Evolutionary conservation across 768 basidiomycete species (phyloP).

Genomic region (Phaffia australis): DNA sequence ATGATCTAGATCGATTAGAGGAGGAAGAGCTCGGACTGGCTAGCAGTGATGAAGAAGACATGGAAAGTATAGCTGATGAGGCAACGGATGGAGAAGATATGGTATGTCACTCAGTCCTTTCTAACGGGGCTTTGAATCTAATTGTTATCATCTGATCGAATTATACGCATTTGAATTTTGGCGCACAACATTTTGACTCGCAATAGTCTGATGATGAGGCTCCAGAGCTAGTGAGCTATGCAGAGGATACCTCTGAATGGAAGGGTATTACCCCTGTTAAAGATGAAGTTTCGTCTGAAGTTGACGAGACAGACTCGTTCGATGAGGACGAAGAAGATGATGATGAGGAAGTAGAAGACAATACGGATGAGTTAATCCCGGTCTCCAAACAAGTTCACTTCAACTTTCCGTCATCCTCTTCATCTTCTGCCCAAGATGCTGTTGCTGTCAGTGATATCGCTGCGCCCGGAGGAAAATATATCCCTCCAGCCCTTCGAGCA

Average conservation of each 20-base stretch:
- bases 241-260: neutral
- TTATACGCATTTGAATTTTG: too few species aligned
- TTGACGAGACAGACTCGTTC: neutral
- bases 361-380: neutral
- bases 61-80: neutral
- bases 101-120: neutral
- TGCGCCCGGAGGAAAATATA: conserved; percentile 15
- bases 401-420: neutral
- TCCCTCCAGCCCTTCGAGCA: conserved; percentile 22
- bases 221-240: conserved; percentile 3
- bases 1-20: conserved; percentile 25
- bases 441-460: neutral
- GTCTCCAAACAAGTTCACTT: conserved; percentile 1
- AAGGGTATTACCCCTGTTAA: conserved; percentile 2
- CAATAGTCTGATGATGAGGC: conserved; percentile 6
- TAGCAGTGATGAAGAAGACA: neutral
- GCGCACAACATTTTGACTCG: too few species aligned
- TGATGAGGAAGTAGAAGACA: neutral
- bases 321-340: neutral
- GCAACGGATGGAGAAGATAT: conserved; percentile 1
- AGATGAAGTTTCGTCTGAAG: neutral
- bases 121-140: neutral
- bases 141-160: neutral
- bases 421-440: neutral
- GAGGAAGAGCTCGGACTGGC: conserved; percentile 1